Conservation (phyloP, 1,139 yeast species). For the Suhomyces bribrorum region DNA sequence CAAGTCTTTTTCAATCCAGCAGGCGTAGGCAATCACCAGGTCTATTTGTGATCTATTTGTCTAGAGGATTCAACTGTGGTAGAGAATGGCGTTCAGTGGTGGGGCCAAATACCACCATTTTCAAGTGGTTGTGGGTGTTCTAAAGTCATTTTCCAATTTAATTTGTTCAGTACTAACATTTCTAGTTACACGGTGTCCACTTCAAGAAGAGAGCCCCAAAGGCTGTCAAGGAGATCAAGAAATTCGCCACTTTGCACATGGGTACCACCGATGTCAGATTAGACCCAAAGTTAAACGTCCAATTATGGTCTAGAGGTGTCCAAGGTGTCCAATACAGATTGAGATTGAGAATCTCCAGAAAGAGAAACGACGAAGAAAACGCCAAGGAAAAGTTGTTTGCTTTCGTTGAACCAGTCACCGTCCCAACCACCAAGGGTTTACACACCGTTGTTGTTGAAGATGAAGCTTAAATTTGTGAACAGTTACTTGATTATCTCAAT, state of each 20-base stretch:
- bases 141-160: background rate
- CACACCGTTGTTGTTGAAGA: slow-evolving; percentile 95
- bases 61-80: no score
- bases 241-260: slow-evolving; percentile 98
- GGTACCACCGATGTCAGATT: slow-evolving; percentile 99
- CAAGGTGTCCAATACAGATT: slow-evolving; percentile 98
- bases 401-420: slow-evolving; percentile 95
- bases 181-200: slow-evolving; percentile 91
- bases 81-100: no score
- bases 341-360: slow-evolving; percentile 99
- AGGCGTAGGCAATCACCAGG: no score
- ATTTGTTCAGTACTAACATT: slow-evolving; percentile 37
- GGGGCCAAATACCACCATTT: no score
- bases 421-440: slow-evolving; percentile 95
- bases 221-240: slow-evolving; percentile 99
- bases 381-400: slow-evolving; percentile 98
- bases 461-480: slow-evolving; percentile 53
- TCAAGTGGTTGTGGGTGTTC: no score
- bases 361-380: slow-evolving; percentile 99
- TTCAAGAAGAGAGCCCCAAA: slow-evolving; percentile 99
- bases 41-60: no score
- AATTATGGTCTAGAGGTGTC: slow-evolving; percentile 99
- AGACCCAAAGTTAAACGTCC: slow-evolving; percentile 98
- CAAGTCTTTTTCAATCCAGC: no score
- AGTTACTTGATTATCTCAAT: slow-evolving; percentile 9